Evolutionary conservation across 768 basidiomycete genomes (phyloP).

Genomic region (Mycena rebaudengoi): DNA sequence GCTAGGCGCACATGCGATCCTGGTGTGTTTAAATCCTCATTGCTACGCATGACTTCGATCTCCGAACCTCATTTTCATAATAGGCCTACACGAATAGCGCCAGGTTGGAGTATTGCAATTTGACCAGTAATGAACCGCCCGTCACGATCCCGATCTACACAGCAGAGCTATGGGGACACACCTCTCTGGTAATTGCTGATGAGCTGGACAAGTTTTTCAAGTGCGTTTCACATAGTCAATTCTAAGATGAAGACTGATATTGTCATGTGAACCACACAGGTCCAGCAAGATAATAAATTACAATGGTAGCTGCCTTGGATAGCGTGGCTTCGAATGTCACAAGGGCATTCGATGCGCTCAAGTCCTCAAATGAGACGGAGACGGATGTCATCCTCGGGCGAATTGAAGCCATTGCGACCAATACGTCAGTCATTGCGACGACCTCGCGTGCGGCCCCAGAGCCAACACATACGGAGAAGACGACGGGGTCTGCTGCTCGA

Average conservation of each 20-base stretch:
- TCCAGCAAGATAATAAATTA: not conserved
- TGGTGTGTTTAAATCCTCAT: constrained; percentile 2
- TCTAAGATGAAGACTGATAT: too few species aligned
- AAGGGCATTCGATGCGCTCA: not conserved
- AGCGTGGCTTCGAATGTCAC: not conserved
- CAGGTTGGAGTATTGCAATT: too few species aligned
- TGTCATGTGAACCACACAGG: too few species aligned
- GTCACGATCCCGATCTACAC: not conserved
- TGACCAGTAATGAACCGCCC: too few species aligned
- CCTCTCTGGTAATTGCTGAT: too few species aligned
- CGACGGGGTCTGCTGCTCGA: too few species aligned
- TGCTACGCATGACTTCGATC: not conserved
- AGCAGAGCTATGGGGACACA: not conserved
- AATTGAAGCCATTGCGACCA: not conserved
- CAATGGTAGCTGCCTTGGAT: not conserved
- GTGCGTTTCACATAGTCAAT: too few species aligned
- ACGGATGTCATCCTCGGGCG: not conserved
- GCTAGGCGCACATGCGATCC: constrained; percentile 11
- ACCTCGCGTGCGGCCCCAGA: too few species aligned
- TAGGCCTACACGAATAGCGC: constrained; percentile 12
- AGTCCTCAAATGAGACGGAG: not conserved
- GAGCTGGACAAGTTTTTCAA: too few species aligned
- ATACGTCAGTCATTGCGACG: constrained; percentile 2
- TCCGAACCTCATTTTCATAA: not conserved
- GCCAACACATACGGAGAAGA: too few species aligned